Evolutionary conservation across 768 basidiomycete genomes (phyloP), one percentile per base, ranked within the genome.

Genomic region (Coprinellus micaceus): DNA sequence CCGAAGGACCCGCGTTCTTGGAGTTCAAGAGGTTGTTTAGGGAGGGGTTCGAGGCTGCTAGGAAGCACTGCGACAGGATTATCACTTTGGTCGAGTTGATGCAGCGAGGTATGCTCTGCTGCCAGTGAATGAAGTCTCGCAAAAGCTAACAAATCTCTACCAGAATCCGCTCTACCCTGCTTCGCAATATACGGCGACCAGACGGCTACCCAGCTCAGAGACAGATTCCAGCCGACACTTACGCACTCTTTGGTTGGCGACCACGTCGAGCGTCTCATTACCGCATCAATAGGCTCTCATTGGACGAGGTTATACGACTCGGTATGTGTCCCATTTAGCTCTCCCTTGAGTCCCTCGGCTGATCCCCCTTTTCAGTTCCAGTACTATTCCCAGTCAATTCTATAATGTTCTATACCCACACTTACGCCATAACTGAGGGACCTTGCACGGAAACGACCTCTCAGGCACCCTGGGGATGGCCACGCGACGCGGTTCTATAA

Each of bases 291-390:
- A 45, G 94, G 92, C 12, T 95, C 92, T 29, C 86, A 91, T 59
- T 98, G 95, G 89, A 98, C 97, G 36, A 80, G 94, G 61, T 71
- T 98, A 30, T 99, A 99, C 68, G 97, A 99, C 71, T 97, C 93
- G 58, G 91, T 93, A 65, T 65, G 88, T 61, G 33, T 33, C 13
- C 33, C 6, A 6, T 6, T 6, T 33, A 6, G 7, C 28, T 50
- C 12, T 13, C 29, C 33, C 37, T 11, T 39, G 30, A 43, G 1
- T 17, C 39, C 45, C 7, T 3, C 13, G 6, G 24, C 13, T 26
- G 29, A 13, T 4, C 49, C 5, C 24, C 53, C 29, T 30, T 22
- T 51, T 30, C 63, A 94, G 92, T 95, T 88, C 73, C 93, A 95
- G 78, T 95, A 94, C 67, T 94, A 94, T 69, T 93, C 91, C 24